phyloP scores from a whole-genome alignment of 106 monocot species.

The Platanthera guangdongensis region DNA sequence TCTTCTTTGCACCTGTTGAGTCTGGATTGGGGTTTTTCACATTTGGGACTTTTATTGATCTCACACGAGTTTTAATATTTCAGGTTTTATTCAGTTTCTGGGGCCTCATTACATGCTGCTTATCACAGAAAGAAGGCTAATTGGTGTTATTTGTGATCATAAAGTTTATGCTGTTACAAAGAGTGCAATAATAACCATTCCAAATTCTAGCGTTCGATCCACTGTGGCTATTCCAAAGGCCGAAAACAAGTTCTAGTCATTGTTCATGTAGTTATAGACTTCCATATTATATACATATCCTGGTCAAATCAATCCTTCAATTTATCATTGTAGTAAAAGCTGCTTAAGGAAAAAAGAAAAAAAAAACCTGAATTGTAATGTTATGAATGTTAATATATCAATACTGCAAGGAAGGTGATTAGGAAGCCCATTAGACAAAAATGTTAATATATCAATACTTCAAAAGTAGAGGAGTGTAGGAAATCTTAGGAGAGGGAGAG shows the following conservation, averaged over 20 bases:
- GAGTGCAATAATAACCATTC: conserved; percentile 61
- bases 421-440: no score
- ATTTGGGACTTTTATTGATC: background rate
- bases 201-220: conserved; percentile 29
- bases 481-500: no score
- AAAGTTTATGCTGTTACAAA: conserved; percentile 57
- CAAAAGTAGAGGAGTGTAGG: no score
- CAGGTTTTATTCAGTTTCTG: conserved; percentile 74
- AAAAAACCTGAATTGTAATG: background rate
- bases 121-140: conserved; percentile 53
- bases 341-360: background rate
- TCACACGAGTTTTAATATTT: background rate
- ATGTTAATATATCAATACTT: no score
- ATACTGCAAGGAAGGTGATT: no score
- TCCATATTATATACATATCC: background rate
- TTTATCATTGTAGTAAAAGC: background rate
- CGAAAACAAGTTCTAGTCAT: conserved; percentile 59
- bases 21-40: background rate
- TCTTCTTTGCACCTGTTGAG: background rate
- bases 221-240: conserved; percentile 44
- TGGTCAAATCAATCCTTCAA: background rate
- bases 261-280: background rate
- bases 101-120: conserved; percentile 84
- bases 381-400: no score
- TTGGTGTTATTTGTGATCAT: conserved; percentile 70